Conservation (phyloP, 2,329 filamentous ascomycete species). For the Penicillium sclerotigenum region DNA sequence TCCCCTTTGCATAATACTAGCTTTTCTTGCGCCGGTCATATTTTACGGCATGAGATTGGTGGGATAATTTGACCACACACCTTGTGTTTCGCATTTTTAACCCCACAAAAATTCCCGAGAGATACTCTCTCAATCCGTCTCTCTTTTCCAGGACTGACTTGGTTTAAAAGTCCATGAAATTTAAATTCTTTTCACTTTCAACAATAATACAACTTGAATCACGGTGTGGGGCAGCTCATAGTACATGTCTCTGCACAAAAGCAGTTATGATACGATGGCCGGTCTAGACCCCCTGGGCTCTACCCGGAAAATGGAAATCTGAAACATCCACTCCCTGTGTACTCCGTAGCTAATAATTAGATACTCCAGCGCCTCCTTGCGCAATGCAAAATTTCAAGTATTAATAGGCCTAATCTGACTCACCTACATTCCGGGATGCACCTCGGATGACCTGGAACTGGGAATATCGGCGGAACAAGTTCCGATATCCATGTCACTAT, state of each 20-base stretch:
- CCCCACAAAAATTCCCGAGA: neutral
- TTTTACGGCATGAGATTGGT: neutral
- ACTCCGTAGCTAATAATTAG: neutral
- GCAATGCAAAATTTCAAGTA: neutral
- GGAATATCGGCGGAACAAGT: neutral
- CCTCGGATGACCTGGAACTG: neutral
- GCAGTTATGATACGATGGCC: neutral
- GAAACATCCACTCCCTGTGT: neutral
- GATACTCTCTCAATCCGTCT: neutral
- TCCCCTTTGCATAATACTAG: conserved; percentile 5
- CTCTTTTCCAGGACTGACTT: neutral
- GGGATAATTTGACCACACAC: neutral
- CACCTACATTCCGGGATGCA: neutral
- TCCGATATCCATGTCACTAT: neutral
- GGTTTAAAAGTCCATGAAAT: neutral
- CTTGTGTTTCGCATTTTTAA: neutral
- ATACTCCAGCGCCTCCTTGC: neutral
- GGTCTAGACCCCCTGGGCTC: neutral
- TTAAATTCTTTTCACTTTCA: neutral
- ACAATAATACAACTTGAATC: neutral
- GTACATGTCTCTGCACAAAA: neutral
- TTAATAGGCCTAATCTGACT: neutral
- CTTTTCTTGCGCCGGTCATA: neutral
- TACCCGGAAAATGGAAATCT: neutral
- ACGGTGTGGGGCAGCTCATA: neutral